These are phyloP conservation scores for Mimosa pudica DNA, from an alignment of 306 rosid species.

Conservation along the genomic window DNA sequence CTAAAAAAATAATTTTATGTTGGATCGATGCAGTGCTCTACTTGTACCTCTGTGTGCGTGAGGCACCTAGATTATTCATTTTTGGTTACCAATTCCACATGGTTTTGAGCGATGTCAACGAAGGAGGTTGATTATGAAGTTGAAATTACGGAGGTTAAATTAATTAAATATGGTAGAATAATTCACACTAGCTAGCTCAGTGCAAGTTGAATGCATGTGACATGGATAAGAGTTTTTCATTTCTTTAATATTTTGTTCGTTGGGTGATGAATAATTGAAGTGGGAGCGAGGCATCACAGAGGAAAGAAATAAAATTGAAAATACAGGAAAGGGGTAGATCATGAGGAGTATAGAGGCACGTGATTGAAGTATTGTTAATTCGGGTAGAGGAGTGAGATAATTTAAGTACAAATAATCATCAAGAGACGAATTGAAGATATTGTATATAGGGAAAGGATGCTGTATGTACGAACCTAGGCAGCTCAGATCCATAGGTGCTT, in stretches of 20 bases:
- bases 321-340: neutral
- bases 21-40: too few species aligned
- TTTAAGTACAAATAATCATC: neutral
- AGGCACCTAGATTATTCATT: neutral
- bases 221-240: neutral
- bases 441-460: neutral
- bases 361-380: conserved; percentile 34
- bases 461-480: conserved; percentile 47
- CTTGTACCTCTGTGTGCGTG: too few species aligned
- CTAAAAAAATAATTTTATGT: too few species aligned
- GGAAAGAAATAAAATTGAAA: neutral
- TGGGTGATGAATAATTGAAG: neutral
- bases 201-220: neutral
- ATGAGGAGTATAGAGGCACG: conserved; percentile 21
- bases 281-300: neutral
- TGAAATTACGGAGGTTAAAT: neutral
- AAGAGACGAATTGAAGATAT: neutral
- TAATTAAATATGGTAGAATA: neutral
- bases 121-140: neutral
- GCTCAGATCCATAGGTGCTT: conserved; percentile 60
- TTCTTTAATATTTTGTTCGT: too few species aligned
- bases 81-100: neutral
- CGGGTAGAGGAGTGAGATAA: neutral
- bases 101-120: neutral
- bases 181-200: neutral